phyloP scores from a whole-genome alignment of 108 stramenopile genomes.

The Aureococcus anophagefferens region DNA sequence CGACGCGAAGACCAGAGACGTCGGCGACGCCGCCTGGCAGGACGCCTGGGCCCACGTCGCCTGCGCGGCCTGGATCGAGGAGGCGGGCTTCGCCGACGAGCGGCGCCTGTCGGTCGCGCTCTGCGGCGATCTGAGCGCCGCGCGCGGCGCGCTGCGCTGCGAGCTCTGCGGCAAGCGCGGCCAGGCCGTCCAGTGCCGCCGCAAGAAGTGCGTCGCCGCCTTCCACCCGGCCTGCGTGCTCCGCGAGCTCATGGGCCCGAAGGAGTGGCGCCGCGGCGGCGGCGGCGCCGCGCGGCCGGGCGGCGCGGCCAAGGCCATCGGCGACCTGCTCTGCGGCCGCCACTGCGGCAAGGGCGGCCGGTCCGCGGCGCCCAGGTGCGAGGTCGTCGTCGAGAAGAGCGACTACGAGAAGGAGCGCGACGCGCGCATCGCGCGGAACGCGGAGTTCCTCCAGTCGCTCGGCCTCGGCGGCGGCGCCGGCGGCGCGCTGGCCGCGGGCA shows the following conservation, averaged over 20 bases:
- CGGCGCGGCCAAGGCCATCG: neutral
- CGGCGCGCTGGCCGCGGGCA: neutral
- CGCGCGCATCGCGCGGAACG: neutral
- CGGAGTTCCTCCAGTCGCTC: neutral
- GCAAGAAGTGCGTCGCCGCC: neutral
- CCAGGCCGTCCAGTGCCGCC: neutral
- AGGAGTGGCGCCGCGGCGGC: neutral
- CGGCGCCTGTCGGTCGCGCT: neutral
- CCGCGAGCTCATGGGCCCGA: neutral
- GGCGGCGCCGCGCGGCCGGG: neutral
- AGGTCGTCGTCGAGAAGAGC: neutral
- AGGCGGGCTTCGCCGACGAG: constrained; percentile 4
- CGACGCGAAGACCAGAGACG: constrained; percentile 15
- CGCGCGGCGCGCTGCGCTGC: neutral
- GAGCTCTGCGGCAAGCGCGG: neutral
- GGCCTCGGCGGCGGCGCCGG: neutral
- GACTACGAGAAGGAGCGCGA: neutral
- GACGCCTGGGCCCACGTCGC: constrained; percentile 16
- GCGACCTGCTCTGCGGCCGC: neutral
- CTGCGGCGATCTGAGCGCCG: neutral
- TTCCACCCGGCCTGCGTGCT: neutral
- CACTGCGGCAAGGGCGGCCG: neutral
- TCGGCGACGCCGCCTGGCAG: no score
- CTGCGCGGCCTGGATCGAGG: constrained; percentile 22
- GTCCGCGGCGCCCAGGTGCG: no score